Evolutionary conservation across 768 basidiomycete genomes (phyloP), one percentile per base, ranked within the genome.

Genomic region (Tricholoma matsutake): DNA sequence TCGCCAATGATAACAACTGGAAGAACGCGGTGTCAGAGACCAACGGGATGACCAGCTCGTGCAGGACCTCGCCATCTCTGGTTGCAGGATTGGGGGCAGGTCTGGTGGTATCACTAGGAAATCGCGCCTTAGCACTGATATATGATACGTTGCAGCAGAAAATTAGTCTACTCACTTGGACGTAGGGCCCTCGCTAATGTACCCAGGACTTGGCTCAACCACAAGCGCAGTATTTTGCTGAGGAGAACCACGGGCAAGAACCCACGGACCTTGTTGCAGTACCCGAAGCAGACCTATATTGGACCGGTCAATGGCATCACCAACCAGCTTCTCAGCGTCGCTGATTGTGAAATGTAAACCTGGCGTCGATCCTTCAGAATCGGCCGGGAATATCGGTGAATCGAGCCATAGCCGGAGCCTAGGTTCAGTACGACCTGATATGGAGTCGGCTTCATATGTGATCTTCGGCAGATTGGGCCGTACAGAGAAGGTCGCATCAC

Each of bases 21-120:
- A 94, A 91, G 76, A 98, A 97, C 2, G 84, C 84, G 11, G 83
- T 78, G 68, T 96, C 94, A 34, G 91, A 86, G n/a, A 81, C 79
- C 6, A 97, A 83, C 2, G 91, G 88, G 35, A 96, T 88, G 56
- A 92, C 79, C 6, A 94, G 70, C 67, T 94, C 89, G 39, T 61
- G 66, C 8, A 25, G 39, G 35, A 16, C 55, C 34, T 54, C 53
- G 9, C 31, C 49, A 13, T 49, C 29, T 34, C 22, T 14, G 7
- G 29, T n/a, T 32, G 29, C 51, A 53, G 25, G 25, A 16, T 10
- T 51, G 49, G 14, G 49, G 1, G 28, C 13, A 51, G 29, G 51
- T 7, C 9, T n/a, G n/a, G 6, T 8, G 16, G 22, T 16, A n/a
- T n/a, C 28, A 31, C 29, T 32, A 18, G 43, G 20, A 18, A 20